A percentile compares a stretch with the other conserved stretches of the same genome.
These are phyloP conservation scores for Suillus subaureus DNA, from an alignment of 768 basidiomycete genomes.

Conservation along the genomic window DNA sequence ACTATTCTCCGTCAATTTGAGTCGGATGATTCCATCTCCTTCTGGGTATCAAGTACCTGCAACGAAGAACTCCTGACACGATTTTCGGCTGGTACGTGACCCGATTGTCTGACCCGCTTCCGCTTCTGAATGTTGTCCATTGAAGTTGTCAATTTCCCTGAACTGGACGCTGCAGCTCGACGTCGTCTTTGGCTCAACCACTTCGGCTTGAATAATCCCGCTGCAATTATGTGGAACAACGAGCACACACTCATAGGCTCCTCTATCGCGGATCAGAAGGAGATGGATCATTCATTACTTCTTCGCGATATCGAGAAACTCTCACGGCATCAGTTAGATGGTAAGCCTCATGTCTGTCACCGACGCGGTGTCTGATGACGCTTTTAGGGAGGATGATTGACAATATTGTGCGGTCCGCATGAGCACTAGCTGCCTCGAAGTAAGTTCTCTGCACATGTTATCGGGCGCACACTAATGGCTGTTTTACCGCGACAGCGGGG, in stretches of 20 bases:
- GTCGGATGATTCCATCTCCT: background rate
- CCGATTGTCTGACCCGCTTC: no score
- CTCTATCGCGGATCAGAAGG: background rate
- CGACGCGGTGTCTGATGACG: background rate
- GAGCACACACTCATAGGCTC: background rate
- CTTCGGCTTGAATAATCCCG: background rate
- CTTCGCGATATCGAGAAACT: constrained; percentile 6
- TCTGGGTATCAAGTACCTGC: constrained; percentile 2
- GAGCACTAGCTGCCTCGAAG: constrained; percentile 1
- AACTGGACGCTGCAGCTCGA: background rate
- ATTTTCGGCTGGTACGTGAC: background rate
- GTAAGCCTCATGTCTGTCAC: background rate
- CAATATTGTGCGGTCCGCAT: background rate
- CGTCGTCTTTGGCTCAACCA: constrained; percentile 3
- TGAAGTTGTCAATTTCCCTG: constrained; percentile 1
- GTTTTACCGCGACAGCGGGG: background rate
- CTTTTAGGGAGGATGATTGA: background rate
- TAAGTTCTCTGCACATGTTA: background rate
- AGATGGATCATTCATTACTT: background rate
- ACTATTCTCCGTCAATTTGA: background rate
- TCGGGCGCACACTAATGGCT: background rate
- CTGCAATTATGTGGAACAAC: background rate
- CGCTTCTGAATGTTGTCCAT: background rate
- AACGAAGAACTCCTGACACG: background rate
- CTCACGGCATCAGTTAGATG: background rate